phyloP scores from a whole-genome alignment of 2,329 filamentous ascomycete species.

The Podosphaera aphanis region DNA sequence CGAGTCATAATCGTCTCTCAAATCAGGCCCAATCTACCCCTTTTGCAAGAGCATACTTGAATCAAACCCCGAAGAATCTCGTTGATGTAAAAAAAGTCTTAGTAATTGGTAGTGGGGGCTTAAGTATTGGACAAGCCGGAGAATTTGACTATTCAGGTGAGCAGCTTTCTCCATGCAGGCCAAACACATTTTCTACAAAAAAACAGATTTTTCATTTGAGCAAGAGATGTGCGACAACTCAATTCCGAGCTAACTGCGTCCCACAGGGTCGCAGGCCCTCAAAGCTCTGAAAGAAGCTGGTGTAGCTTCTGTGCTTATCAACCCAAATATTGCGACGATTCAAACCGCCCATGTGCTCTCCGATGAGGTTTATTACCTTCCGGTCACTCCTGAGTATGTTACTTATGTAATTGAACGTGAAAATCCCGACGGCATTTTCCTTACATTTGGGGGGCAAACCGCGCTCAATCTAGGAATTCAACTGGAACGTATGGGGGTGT shows the following conservation, averaged over 20 bases:
- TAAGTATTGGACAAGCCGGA: constrained; percentile 91
- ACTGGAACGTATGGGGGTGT: constrained; percentile 89
- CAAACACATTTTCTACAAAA: background rate
- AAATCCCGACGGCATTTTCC: constrained; percentile 85
- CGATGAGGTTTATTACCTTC: constrained; percentile 95
- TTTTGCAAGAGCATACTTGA: constrained; percentile 62
- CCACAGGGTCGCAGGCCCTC: constrained; percentile 69
- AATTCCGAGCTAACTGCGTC: constrained; percentile 6
- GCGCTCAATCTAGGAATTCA: constrained; percentile 89
- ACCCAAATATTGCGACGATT: constrained; percentile 95
- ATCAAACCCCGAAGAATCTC: constrained; percentile 31
- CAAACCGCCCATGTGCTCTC: constrained; percentile 91
- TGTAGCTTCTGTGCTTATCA: constrained; percentile 76
- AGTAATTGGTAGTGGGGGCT: constrained; percentile 83
- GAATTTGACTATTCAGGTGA: constrained; percentile 96
- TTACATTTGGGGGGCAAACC: constrained; percentile 93
- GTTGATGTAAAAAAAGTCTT: constrained; percentile 92
- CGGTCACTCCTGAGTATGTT: constrained; percentile 93
- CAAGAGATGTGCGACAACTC: background rate
- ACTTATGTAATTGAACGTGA: constrained; percentile 93
- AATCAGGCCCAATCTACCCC: constrained; percentile 40
- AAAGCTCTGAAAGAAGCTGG: constrained; percentile 94
- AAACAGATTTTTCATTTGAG: background rate
- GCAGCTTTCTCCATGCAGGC: constrained; percentile 3
- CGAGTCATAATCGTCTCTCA: constrained; percentile 9